Evolutionary conservation across 2,329 filamentous ascomycete species (phyloP), one percentile per base, ranked within the genome.

Genomic region (Colletotrichum chlorophyti): DNA sequence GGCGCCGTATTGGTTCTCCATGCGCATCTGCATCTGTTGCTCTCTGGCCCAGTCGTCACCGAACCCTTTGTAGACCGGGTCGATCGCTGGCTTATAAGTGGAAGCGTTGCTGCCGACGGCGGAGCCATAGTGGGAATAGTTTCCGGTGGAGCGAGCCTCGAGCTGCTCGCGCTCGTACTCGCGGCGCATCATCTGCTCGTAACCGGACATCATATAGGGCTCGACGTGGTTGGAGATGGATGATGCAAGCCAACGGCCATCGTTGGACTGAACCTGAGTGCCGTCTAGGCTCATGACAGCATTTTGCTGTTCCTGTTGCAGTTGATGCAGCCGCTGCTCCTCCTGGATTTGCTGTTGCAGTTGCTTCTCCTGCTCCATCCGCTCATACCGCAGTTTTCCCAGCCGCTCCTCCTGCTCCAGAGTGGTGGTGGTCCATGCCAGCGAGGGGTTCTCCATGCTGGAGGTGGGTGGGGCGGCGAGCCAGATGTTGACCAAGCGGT

Each of bases 161-260:
- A 73, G 62, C 35, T 58, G 58, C 48, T 51, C 47, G 3, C 51
- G 69, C 65, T 89, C 82, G 61, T 88, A 85, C 67, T 91, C 87
- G 51, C 85, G 80, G 57, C 80, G 79, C 58, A 88, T 85, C 55
- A 90, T 75, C 68, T 85, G 79, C 66, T 91, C 89, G 69, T 96
- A 97, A 12, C 93, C 93, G 6, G 86, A 88, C 43, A 84, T 73
- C 84, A 97, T 96, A 73, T 97, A 97, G 0, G 92, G 92, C 72
- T 96, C 91, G 34, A 84, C 85, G 60, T 84, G 80, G 41, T 72
- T 62, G 67, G 74, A 17, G 64, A 53, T 40, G 65, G 70, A 24
- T 66, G 64, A 55, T 70, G 69, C 42, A 24, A 77, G 66, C 83
- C 85, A 87, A 48, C 79, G 77, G 23, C 83, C 79, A 58, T 86